These are phyloP conservation scores for Fusarium redolens DNA, from an alignment of 2,329 filamentous ascomycete species.

Conservation along the genomic window DNA sequence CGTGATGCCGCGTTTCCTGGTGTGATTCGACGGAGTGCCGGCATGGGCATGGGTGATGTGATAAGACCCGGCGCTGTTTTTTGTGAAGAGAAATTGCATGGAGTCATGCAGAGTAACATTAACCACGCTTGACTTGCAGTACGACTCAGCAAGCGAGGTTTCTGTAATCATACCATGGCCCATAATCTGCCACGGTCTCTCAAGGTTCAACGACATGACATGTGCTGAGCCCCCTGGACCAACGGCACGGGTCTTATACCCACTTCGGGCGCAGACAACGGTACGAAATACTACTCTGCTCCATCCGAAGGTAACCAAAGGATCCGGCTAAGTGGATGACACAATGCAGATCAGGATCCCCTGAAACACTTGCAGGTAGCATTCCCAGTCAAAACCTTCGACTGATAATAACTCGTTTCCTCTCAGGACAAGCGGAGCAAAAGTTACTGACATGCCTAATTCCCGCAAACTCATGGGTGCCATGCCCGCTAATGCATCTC, in stretches of 20 bases:
- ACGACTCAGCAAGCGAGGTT: not conserved
- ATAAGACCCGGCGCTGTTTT: not conserved
- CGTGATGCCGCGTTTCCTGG: not conserved
- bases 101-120: not conserved
- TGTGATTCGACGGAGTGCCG: constrained; percentile 12
- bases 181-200: not conserved
- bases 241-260: not conserved
- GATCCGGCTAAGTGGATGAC: constrained; percentile 8
- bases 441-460: not conserved
- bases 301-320: not conserved
- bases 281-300: not conserved
- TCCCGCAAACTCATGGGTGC: constrained; percentile 4
- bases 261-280: constrained; percentile 1
- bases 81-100: not conserved
- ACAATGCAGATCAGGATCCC: constrained; percentile 18
- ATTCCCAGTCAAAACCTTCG: not conserved
- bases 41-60: constrained; percentile 1
- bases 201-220: not conserved
- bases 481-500: not conserved
- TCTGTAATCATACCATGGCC: not conserved
- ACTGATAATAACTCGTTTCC: not conserved
- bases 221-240: not conserved
- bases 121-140: not conserved
- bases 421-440: not conserved
- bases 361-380: constrained; percentile 5